These are phyloP conservation scores for Kentomonas sorsogonicus DNA, from an alignment of 208 protist species.

Conservation along the genomic window DNA sequence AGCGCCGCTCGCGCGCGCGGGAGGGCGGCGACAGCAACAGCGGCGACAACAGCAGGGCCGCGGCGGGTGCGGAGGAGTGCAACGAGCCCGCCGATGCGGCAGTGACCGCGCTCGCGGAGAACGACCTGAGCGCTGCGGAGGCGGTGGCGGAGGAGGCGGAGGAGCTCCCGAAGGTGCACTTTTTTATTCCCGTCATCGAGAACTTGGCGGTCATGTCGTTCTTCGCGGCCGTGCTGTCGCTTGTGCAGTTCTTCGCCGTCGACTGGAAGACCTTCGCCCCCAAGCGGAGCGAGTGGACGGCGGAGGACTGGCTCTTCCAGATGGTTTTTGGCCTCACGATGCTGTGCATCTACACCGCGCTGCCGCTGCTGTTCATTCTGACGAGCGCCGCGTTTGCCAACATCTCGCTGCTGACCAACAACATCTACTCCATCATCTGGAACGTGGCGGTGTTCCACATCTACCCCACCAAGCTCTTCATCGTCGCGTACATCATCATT, in stretches of 20 bases:
- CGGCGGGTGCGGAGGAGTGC: neutral
- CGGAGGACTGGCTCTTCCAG: conserved; percentile 65
- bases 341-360: conserved; percentile 68
- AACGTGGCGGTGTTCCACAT: conserved; percentile 76
- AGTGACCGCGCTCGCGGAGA: neutral
- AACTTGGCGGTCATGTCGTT: conserved; percentile 73
- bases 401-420: conserved; percentile 64
- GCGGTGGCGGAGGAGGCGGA: conserved; percentile 12
- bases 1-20: too few relatives aligned
- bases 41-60: too few relatives aligned
- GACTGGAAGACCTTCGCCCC: conserved; percentile 63
- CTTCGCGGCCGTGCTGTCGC: conserved; percentile 56
- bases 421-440: conserved; percentile 81
- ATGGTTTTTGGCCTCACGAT: conserved; percentile 81
- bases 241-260: conserved; percentile 73
- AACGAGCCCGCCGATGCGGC: neutral
- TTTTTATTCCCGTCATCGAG: conserved; percentile 65
- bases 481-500: conserved; percentile 71
- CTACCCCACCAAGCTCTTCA: conserved; percentile 60
- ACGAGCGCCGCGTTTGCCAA: conserved; percentile 81
- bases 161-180: conserved; percentile 34
- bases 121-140: neutral
- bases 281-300: conserved; percentile 40
- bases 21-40: too few relatives aligned
- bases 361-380: conserved; percentile 67